Evolutionary conservation across 345 rosid genomes (phyloP), one percentile per base, ranked within the genome.

Genomic region (Pelargonium nanum): DNA sequence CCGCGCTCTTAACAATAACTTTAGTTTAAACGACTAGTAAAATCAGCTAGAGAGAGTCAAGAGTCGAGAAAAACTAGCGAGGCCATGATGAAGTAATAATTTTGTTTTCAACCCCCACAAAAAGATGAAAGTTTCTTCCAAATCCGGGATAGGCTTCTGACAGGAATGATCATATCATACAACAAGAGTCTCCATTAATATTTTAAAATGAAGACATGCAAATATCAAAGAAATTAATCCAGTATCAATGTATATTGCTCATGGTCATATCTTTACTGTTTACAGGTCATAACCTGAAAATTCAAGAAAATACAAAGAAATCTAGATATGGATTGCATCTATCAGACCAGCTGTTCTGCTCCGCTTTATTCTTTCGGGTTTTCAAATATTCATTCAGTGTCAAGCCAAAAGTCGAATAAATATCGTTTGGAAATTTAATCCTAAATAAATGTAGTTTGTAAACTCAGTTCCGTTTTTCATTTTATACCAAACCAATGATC

Each of bases 401-500:
- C 12, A 9, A 34, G 45, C 45, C 13, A 34, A 34, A 34, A 34
- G 1, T 10, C 6, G 12, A 9, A 34, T 10, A 51, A 51, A 51
- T 51, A 32, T 59, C 40, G 58, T 19, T 26, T 45, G 55, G 26
- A 28, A 56, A 57, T 22, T 15, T 48, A 54, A 68, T 65, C 63
- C 58, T n/a, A 56, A 68, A 15, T 0, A 51, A 65, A 24, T 25
- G n/a, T 23, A 52, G 48, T 40, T 6, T 52, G 22, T 52, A 2
- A n/a, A 52, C 5, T 1, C 6, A 17, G 55, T 52, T 19, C 2
- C 22, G 25, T 21, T 51, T 77, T 50, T 73, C 3, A 30, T 53
- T 64, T 22, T 64, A n/a, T n/a, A 60, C 59, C 50, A 80, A 66
- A 71, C 62, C 30, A n/a, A n/a, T n/a, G n/a, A n/a, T n/a, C n/a